Evolutionary conservation across 805 yeast genomes (phyloP).

Genomic region (Cyberlindnera misumaiensis): DNA sequence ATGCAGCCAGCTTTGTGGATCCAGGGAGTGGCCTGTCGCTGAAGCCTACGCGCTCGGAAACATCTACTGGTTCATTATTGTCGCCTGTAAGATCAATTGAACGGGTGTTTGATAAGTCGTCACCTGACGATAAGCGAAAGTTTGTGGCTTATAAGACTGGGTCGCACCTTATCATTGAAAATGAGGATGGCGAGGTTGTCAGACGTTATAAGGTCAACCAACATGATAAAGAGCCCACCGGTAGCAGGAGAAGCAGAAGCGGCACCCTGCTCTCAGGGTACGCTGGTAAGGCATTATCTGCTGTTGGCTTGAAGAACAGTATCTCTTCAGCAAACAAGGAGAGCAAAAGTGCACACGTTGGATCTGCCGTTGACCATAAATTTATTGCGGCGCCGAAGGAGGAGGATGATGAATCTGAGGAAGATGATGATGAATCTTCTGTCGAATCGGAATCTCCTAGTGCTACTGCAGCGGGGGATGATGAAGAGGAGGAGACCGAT

Average conservation of each 20-base stretch:
- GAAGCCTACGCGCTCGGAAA: conserved; percentile 8
- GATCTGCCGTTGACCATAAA: neutral
- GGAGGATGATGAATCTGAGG: conserved; percentile 22
- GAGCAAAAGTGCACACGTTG: neutral
- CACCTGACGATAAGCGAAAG: conserved; percentile 13
- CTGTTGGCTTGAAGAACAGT: conserved; percentile 42
- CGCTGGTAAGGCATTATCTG: conserved; percentile 38
- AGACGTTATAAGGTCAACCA: conserved; percentile 73
- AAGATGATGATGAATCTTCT: conserved; percentile 5
- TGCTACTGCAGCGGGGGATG: conserved; percentile 13
- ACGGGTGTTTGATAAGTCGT: neutral
- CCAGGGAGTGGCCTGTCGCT: conserved; percentile 14
- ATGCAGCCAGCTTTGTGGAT: conserved; percentile 37
- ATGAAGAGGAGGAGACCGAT: conserved; percentile 18
- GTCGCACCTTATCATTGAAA: conserved; percentile 74
- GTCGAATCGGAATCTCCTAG: conserved; percentile 4
- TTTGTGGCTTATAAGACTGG: conserved; percentile 73
- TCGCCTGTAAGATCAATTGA: conserved; percentile 11
- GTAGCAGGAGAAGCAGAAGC: conserved; percentile 22
- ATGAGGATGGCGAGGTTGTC: conserved; percentile 86
- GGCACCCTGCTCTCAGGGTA: conserved; percentile 29
- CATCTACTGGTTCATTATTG: conserved; percentile 17
- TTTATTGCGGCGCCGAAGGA: conserved; percentile 2
- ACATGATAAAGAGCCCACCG: conserved; percentile 25
- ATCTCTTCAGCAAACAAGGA: neutral